A percentile compares a stretch with the other conserved stretches of the same genome.
phyloP scores from a whole-genome alignment of 148 eudicot genomes.

The Amaranthus hypochondriacus region DNA sequence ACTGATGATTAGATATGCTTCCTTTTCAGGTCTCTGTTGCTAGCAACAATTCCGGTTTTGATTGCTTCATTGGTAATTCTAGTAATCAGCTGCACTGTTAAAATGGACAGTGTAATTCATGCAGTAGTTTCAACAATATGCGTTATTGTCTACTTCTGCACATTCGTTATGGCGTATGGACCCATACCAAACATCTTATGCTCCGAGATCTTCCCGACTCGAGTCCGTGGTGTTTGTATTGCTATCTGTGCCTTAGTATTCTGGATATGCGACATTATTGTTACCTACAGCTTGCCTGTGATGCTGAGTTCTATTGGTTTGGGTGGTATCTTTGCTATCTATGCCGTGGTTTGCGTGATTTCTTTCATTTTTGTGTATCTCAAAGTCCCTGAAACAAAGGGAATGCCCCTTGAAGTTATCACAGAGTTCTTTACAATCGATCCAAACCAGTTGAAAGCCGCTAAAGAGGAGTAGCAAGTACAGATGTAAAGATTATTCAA shows the following conservation, averaged over 20 bases:
- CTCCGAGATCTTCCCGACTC: conserved; percentile 89
- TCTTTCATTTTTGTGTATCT: conserved; percentile 73
- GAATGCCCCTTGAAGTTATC: conserved; percentile 91
- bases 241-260: conserved; percentile 71
- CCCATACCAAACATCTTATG: conserved; percentile 91
- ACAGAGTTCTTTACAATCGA: conserved; percentile 87
- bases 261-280: conserved; percentile 73
- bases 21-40: conserved; percentile 59
- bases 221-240: conserved; percentile 94
- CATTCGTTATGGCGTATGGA: conserved; percentile 78
- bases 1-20: not conserved
- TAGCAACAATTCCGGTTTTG: conserved; percentile 66
- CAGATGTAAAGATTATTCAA: not conserved
- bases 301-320: conserved; percentile 70
- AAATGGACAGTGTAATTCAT: conserved; percentile 42
- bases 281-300: conserved; percentile 71
- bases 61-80: conserved; percentile 47
- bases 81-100: conserved; percentile 38
- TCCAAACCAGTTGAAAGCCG: conserved; percentile 35
- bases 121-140: conserved; percentile 68
- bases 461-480: conserved; percentile 26
- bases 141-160: conserved; percentile 77
- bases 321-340: conserved; percentile 57
- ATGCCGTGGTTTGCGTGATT: conserved; percentile 58
- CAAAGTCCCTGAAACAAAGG: conserved; percentile 90